Base-by-base conservation (phyloP, 768 basidiomycete species). In the Hypsizygus marmoreus region DNA sequence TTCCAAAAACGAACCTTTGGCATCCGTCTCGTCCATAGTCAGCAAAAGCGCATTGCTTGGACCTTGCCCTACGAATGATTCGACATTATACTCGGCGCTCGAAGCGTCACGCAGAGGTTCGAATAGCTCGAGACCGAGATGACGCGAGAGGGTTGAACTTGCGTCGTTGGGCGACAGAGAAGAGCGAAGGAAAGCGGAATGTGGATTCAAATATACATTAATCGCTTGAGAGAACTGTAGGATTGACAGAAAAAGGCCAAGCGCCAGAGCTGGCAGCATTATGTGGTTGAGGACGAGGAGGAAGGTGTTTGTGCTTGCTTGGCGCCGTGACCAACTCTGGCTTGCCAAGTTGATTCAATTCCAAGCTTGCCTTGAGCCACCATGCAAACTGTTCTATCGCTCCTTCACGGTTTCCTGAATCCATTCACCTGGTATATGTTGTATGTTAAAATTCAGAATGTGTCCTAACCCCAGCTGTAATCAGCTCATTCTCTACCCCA, bases 91-190 rank as follows among this genome's bases (percentile, higher is more conserved):
- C 35, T 54, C 56, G 49, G 55, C 43, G 22, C 61, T 50, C 25
- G 67, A 68, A 40, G 66, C 60, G 48, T 70, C 69, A 41, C 54
- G 65, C 22, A 81, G 61, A 19, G 70, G 65, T 57, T 86, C 84
- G 53, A 83, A 82, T 14, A 65, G 65, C 55, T 89, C 88, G 4
- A 89, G 74, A n/a, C 83, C 81, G 9, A 90, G 75, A 61, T 90
- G 86, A 42, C 76, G 79, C 14, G 86, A 78, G 24, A 91, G 69
- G 5, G 73, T 79, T 26, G 79, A 73, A 54, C 75, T 81, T 32
- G 83, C 83, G 39, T 80, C 76, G 31, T 75, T 71, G 20, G 74
- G 69, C 14, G 78, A 74, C 19, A 82, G 64, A 14, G 53, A 64
- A 4, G 75, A 56, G 1, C 65, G 71, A 33, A 71, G 56, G 10